These are phyloP conservation scores for Oryza glaberrima DNA, from an alignment of 176 grass and related monocot species.

Conservation along the genomic window DNA sequence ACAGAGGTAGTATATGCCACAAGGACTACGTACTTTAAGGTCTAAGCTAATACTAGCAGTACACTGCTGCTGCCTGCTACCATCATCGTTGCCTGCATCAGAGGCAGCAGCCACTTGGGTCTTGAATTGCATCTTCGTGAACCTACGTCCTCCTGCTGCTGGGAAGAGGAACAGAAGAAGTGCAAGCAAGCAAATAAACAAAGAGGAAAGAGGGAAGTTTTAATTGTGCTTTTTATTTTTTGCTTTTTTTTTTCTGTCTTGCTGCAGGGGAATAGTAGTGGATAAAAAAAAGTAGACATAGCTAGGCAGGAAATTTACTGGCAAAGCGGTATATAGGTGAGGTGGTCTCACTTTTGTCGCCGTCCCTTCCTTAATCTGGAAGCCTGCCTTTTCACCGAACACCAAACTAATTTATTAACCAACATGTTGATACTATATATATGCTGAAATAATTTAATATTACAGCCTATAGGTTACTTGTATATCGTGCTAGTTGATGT, in stretches of 20 bases:
- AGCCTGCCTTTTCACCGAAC: constrained; percentile 22
- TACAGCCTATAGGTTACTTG: not conserved
- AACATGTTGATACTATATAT: not conserved
- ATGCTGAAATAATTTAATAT: not conserved
- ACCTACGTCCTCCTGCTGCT: not conserved
- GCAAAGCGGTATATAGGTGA: constrained; percentile 15
- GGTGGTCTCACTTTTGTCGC: not conserved
- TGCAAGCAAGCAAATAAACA: not conserved
- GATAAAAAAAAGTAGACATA: not conserved
- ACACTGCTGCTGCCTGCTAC: no score
- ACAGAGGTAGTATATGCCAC: no score
- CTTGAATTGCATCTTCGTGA: no score
- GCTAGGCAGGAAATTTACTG: not conserved
- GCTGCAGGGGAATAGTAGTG: not conserved
- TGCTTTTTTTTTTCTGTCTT: not conserved
- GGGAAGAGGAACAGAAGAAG: constrained; percentile 14
- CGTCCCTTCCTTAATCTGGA: constrained; percentile 35
- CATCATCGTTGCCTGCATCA: no score
- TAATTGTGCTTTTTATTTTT: not conserved
- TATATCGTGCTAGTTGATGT: not conserved
- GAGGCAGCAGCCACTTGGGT: no score
- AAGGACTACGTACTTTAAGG: no score
- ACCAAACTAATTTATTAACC: not conserved
- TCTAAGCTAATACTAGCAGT: no score
- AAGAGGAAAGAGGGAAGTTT: not conserved